A percentile compares a stretch with the other conserved stretches of the same genome.
Evolutionary conservation across 1,139 yeast species (phyloP).

Genomic region (Dujonia santamariae): DNA sequence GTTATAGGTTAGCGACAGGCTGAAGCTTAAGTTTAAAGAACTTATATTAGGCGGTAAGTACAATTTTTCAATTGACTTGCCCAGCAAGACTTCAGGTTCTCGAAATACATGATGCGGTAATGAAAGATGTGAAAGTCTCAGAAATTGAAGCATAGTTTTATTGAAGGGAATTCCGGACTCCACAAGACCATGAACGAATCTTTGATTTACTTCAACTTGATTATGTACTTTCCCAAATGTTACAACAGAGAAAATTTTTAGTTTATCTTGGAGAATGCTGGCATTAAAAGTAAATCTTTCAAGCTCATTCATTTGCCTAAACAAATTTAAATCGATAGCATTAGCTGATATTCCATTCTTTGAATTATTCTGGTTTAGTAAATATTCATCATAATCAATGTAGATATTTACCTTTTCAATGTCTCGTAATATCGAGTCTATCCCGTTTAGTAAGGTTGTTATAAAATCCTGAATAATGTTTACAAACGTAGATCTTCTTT

Average conservation of each 20-base stretch:
- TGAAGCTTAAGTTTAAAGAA: slow-evolving; percentile 4
- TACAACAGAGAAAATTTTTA: slow-evolving; percentile 4
- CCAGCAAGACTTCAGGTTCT: not conserved
- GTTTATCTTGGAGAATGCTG: not conserved
- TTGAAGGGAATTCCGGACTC: slow-evolving; percentile 4
- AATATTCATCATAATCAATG: slow-evolving; percentile 2
- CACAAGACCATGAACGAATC: slow-evolving; percentile 2
- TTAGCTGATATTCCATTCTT: not conserved
- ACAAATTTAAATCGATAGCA: slow-evolving; percentile 2
- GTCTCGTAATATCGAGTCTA: not conserved
- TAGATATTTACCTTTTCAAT: slow-evolving; percentile 4
- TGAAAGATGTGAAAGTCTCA: slow-evolving; percentile 4
- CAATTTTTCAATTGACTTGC: not conserved
- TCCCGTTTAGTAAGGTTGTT: not conserved
- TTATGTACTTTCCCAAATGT: not conserved
- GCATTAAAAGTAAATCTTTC: slow-evolving; percentile 1
- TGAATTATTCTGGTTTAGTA: not conserved
- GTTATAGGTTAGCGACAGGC: not conserved
- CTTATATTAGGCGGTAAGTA: no score
- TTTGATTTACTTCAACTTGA: no score
- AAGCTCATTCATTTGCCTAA: slow-evolving; percentile 1
- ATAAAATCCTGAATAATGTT: slow-evolving; percentile 1
- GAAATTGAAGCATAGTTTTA: not conserved
- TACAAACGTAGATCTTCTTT: not conserved
- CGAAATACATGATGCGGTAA: slow-evolving; percentile 6